A percentile compares a stretch with the other conserved stretches of the same genome.
Conservation (phyloP, 2,329 filamentous ascomycete genomes). For the Colletotrichum sp. region DNA sequence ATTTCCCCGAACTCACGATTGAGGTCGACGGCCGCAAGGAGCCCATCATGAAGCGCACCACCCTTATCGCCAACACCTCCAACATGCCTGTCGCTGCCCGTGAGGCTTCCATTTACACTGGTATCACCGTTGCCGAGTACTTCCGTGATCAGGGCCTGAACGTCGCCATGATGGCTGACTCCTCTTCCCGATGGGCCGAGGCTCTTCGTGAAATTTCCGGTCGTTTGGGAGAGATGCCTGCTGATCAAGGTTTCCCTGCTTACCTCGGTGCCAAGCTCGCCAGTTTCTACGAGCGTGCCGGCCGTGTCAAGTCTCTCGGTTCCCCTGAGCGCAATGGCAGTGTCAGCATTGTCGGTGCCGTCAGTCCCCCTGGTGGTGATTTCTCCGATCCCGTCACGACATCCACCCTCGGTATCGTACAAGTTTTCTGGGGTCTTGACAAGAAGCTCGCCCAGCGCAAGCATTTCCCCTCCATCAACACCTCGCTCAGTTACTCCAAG, state of each 20-base stretch:
- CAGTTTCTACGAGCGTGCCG: conserved; percentile 98
- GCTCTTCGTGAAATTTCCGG: conserved; percentile 98
- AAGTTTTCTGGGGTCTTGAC: conserved; percentile 99
- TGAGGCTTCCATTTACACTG: conserved; percentile 98
- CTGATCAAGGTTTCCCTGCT: conserved; percentile 98
- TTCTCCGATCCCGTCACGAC: conserved; percentile 98
- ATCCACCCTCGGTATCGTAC: conserved; percentile 93
- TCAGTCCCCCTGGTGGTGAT: conserved; percentile 97
- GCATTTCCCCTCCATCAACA: conserved; percentile 99
- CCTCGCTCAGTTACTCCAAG: conserved; percentile 92
- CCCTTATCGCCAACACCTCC: conserved; percentile 97
- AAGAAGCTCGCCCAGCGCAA: conserved; percentile 99
- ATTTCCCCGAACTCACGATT: conserved; percentile 98
- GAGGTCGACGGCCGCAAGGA: conserved; percentile 93
- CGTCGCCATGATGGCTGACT: conserved; percentile 99
- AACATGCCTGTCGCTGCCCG: conserved; percentile 99
- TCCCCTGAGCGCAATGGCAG: conserved; percentile 88
- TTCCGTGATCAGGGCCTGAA: conserved; percentile 97
- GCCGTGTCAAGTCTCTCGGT: conserved; percentile 83
- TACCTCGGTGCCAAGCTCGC: conserved; percentile 97
- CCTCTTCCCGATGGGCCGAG: conserved; percentile 97
- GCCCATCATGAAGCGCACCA: conserved; percentile 99
- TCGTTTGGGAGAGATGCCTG: conserved; percentile 99
- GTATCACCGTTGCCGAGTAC: conserved; percentile 93
- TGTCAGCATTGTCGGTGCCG: conserved; percentile 97